Evolutionary conservation across 2,329 filamentous ascomycete genomes (phyloP).

Genomic region (Ophiostoma himal-ulmi): DNA sequence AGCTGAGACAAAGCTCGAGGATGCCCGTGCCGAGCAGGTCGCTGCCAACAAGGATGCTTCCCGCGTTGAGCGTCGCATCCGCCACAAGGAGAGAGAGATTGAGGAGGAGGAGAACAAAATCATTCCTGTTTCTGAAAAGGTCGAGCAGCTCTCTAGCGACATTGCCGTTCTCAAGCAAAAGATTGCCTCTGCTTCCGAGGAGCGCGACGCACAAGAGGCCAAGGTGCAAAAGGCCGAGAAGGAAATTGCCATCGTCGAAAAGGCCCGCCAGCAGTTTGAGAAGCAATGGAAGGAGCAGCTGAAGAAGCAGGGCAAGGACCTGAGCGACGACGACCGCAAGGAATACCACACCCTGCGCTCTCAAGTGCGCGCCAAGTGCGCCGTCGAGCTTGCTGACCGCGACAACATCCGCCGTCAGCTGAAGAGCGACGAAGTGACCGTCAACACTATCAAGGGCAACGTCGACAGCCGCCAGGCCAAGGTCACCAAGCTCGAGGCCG

Average conservation of each 20-base stretch:
- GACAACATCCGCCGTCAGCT: slow-evolving; percentile 82
- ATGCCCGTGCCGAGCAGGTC: slow-evolving; percentile 76
- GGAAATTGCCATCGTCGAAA: slow-evolving; percentile 77
- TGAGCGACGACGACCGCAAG: slow-evolving; percentile 79
- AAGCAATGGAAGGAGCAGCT: slow-evolving; percentile 78
- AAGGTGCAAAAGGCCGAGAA: slow-evolving; percentile 70
- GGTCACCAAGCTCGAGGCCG: slow-evolving; percentile 65
- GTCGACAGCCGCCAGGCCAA: slow-evolving; percentile 72
- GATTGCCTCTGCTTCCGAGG: slow-evolving; percentile 65
- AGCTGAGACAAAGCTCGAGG: slow-evolving; percentile 73
- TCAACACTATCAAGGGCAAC: slow-evolving; percentile 82
- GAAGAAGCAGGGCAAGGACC: slow-evolving; percentile 77
- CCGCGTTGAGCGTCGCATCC: slow-evolving; percentile 78
- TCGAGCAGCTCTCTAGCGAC: slow-evolving; percentile 68
- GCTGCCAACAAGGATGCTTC: slow-evolving; percentile 68
- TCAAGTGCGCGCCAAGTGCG: slow-evolving; percentile 77
- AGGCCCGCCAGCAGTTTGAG: slow-evolving; percentile 83
- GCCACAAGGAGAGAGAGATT: slow-evolving; percentile 76
- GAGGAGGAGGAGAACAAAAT: slow-evolving; percentile 81
- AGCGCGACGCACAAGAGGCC: slow-evolving; percentile 65
- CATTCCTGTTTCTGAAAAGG: slow-evolving; percentile 87
- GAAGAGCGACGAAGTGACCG: slow-evolving; percentile 86
- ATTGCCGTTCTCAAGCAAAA: slow-evolving; percentile 62
- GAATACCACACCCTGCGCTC: slow-evolving; percentile 82
- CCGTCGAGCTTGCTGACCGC: slow-evolving; percentile 72